Conservation (phyloP, 2,329 filamentous ascomycete species). For the Talaromyces sp. region DNA sequence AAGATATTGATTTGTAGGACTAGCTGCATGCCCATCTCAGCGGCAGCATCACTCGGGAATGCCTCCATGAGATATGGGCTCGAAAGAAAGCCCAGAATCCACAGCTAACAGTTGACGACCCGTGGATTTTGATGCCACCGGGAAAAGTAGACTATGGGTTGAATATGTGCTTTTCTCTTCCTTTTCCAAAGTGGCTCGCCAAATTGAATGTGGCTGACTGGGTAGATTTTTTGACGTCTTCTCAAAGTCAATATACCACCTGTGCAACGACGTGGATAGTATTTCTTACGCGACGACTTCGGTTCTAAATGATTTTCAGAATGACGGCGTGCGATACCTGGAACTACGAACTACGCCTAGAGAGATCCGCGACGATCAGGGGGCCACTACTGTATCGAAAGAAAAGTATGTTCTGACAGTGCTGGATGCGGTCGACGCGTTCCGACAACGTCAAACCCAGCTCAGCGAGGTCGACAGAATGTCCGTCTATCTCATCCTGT, state of each 20-base stretch:
- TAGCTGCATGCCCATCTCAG: constrained; percentile 77
- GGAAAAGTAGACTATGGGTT: constrained; percentile 69
- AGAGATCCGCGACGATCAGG: constrained; percentile 39
- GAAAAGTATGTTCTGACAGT: constrained; percentile 61
- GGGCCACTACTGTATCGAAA: constrained; percentile 49
- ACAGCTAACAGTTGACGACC: constrained; percentile 58
- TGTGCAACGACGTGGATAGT: constrained; percentile 59
- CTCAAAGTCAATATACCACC: constrained; percentile 71
- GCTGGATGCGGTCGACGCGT: constrained; percentile 56
- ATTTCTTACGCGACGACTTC: constrained; percentile 58
- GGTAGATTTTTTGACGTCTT: constrained; percentile 71
- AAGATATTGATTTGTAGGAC: not conserved
- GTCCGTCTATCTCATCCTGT: constrained; percentile 64
- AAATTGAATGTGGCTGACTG: not conserved
- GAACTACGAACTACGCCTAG: constrained; percentile 78
- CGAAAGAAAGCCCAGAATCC: constrained; percentile 48
- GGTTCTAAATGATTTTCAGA: constrained; percentile 61
- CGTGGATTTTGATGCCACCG: constrained; percentile 61
- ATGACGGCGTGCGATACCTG: constrained; percentile 69
- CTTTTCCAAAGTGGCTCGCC: not conserved
- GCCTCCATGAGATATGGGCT: constrained; percentile 69
- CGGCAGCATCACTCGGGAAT: constrained; percentile 68
- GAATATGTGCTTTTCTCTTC: constrained; percentile 50
- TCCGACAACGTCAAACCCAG: constrained; percentile 29
- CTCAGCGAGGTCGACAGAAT: constrained; percentile 35